Base-by-base conservation (phyloP, 371 early-diverging fungal genomes). In the Lichtheimia hyalospora region DNA sequence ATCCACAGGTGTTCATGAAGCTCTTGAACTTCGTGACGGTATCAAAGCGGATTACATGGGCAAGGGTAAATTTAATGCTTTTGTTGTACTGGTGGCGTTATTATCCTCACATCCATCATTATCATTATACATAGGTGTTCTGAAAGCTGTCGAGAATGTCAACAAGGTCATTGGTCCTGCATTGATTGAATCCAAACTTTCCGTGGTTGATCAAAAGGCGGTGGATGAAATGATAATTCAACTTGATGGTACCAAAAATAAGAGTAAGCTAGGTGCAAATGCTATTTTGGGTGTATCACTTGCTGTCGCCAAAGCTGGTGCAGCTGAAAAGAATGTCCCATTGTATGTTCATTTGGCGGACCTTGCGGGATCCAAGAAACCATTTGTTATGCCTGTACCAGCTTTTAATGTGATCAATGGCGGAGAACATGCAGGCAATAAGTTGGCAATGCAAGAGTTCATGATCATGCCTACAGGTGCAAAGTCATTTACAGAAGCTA, bases 381-480 rank as follows among this genome's bases (percentile, higher is more conserved):
- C 90, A 64, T 90, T 89, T 68, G 92, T 94, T 60, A 87, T 99
- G 54, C 99, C 99, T 51, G 94, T 96, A 23, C 99, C 99, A 39
- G 88, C 95, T 63, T 97, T 99, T 87, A 99, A 99, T 83, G 96
- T 99, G 64, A 93, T 99, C 83, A 99, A 99, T 86, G 99, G 99
- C 73, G 99, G 99, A 56, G 88, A 91, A 56, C 99, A 99, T 75
- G 96, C 99, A 63, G 99, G 99, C 69, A 99, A 99, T 93, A 96
- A 93, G 81, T 88, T 99, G 40, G 94, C 96, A 69, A 95, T 99
- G 92, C 99, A 99, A 78, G 99, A 99, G 84, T 98, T 99, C 78
- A 99, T 99, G 99, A 98, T 99, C 70, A 75, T 97, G 74, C 98
- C 98, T 62, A 95, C 95, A 54, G 98, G 98, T 66, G 98, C 98